Evolutionary conservation across 495 filamentous ascomycete genomes (phyloP).

Genomic region (Daldinia caldariorum): DNA sequence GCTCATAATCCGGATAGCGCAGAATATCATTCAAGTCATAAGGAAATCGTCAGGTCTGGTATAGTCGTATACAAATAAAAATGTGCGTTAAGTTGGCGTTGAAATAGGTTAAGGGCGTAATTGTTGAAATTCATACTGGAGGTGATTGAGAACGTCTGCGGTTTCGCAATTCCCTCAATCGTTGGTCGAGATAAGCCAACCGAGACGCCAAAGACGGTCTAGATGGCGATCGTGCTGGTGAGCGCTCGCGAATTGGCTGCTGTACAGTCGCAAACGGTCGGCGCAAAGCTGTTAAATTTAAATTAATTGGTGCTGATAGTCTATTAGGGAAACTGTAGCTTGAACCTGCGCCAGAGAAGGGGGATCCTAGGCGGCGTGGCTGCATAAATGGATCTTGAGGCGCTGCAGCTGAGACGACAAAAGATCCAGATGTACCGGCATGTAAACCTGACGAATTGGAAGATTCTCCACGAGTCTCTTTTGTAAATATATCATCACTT

Average conservation of each 20-base stretch:
- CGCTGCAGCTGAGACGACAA: conserved; percentile 26
- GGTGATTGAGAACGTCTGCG: conserved; percentile 55
- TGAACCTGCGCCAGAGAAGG: conserved; percentile 55
- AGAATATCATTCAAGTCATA: conserved; percentile 46
- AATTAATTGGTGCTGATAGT: conserved; percentile 51
- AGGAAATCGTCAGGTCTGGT: conserved; percentile 45
- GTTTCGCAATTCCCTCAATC: conserved; percentile 61
- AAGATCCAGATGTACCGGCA: conserved; percentile 14
- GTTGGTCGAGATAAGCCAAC: conserved; percentile 62
- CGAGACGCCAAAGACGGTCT: conserved; percentile 55
- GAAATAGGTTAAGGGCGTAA: conserved; percentile 9
- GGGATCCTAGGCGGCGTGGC: conserved; percentile 61
- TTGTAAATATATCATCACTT: conserved; percentile 47
- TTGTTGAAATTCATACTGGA: conserved; percentile 41
- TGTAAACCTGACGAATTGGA: conserved; percentile 3
- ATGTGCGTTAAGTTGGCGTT: conserved; percentile 10
- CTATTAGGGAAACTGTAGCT: conserved; percentile 63
- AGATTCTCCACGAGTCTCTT: conserved; percentile 28
- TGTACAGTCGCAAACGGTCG: conserved; percentile 60
- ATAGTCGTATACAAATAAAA: conserved; percentile 39
- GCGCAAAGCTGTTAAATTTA: conserved; percentile 55
- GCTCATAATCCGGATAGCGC: conserved; percentile 36
- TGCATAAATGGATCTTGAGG: conserved; percentile 40
- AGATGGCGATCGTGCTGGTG: conserved; percentile 45
- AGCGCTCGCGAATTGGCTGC: conserved; percentile 43